Percentiles rank a stretch among this genome's conserved stretches.
Evolutionary conservation across 768 basidiomycete species (phyloP).

Genomic region (Phlebiopsis flavidoalba): DNA sequence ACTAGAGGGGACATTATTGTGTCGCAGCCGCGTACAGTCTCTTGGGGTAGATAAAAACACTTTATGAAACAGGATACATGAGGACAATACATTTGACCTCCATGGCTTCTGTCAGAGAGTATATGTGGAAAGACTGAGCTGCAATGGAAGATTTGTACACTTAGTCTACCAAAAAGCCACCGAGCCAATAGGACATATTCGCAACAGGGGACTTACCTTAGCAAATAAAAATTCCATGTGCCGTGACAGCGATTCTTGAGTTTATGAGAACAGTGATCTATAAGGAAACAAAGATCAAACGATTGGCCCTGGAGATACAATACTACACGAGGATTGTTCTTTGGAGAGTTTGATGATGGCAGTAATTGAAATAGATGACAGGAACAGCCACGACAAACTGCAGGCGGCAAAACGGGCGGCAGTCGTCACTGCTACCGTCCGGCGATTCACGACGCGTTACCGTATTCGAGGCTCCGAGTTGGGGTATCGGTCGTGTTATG

Average conservation of each 20-base stretch:
- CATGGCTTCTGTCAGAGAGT: not conserved
- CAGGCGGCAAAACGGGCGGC: not conserved
- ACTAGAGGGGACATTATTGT: not conserved
- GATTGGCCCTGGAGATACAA: constrained; percentile 2
- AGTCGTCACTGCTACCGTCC: constrained; percentile 38
- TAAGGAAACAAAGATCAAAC: constrained; percentile 5
- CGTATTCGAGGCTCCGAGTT: constrained; percentile 55
- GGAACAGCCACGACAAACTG: not conserved
- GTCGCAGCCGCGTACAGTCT: not conserved
- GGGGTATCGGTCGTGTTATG: constrained; percentile 55
- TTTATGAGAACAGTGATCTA: constrained; percentile 6
- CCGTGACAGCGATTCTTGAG: not conserved
- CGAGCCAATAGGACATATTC: not conserved
- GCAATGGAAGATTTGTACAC: not conserved
- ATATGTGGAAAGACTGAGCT: not conserved
- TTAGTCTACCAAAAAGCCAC: not conserved
- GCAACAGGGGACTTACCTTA: not conserved
- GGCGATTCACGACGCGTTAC: constrained; percentile 34
- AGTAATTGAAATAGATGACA: not conserved
- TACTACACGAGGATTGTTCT: constrained; percentile 1
- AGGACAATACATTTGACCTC: not conserved
- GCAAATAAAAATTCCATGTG: not conserved
- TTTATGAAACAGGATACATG: not conserved
- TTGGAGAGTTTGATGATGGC: constrained; percentile 4
- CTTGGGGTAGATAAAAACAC: not conserved